Percentiles rank a stretch among this genome's conserved stretches.
Evolutionary conservation across 148 eudicot genomes (phyloP).

Genomic region (Oxyria digyna): DNA sequence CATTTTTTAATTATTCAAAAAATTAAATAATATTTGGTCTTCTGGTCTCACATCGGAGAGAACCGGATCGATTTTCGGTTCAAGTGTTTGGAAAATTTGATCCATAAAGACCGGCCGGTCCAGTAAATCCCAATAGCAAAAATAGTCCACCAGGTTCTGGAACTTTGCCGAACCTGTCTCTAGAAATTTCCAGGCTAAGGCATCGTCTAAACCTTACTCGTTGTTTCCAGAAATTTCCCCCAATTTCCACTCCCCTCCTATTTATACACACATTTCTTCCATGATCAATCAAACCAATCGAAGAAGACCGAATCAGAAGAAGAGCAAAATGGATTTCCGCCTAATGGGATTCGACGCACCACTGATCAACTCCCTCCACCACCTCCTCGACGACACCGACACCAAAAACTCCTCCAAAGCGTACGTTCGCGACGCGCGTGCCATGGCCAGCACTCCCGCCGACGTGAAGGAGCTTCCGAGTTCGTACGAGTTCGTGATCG

Average conservation of each 20-base stretch:
- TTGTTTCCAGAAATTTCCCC: conserved; percentile 6
- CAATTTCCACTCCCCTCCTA: neutral
- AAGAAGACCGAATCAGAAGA: neutral
- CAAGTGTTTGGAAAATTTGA: too few species aligned
- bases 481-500: conserved; percentile 44
- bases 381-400: conserved; percentile 32
- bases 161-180: neutral
- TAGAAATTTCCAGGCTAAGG: neutral
- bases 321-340: conserved; percentile 43
- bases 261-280: neutral
- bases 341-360: conserved; percentile 38
- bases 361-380: conserved; percentile 32
- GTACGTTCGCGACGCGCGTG: conserved; percentile 54
- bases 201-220: neutral
- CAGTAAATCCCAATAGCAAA: too few species aligned
- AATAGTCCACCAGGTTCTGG: neutral
- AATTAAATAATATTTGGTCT: too few species aligned
- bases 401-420: conserved; percentile 17
- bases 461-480: conserved; percentile 54
- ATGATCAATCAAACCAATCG: neutral
- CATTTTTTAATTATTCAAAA: too few species aligned
- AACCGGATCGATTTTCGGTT: too few species aligned
- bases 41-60: too few species aligned
- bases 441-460: conserved; percentile 52
- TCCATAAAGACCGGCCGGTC: too few species aligned